Evolutionary conservation across 1,284 basidiomycete species (phyloP).

Genomic region (Athelia sp.): DNA sequence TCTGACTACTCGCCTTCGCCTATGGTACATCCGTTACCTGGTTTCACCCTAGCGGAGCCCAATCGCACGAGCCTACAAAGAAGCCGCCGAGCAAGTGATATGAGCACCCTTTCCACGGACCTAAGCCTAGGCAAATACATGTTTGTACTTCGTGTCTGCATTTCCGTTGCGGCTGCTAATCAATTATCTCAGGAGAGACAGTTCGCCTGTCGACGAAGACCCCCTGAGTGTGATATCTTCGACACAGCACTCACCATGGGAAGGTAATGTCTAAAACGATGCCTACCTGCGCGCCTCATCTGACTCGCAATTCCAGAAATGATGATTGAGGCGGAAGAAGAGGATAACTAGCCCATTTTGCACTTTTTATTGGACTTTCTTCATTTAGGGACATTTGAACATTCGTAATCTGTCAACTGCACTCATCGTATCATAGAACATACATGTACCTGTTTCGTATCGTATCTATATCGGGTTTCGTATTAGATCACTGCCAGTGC

Average conservation of each 20-base stretch:
- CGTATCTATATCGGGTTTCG: slow-evolving; percentile 1
- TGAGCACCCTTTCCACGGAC: slow-evolving; percentile 57
- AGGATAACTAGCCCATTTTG: slow-evolving; percentile 32
- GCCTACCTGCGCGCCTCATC: too few relatives aligned
- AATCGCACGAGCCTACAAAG: slow-evolving; percentile 44
- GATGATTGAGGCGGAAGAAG: slow-evolving; percentile 52
- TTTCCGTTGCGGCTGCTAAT: slow-evolving; percentile 5
- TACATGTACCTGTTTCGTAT: slow-evolving; percentile 15
- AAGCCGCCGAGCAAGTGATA: slow-evolving; percentile 49
- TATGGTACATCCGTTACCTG: slow-evolving; percentile 29
- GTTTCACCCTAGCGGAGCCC: slow-evolving; percentile 43
- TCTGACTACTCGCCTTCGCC: neutral
- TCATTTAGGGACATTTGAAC: neutral
- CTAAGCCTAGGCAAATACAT: slow-evolving; percentile 36
- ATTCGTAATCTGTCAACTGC: too few relatives aligned
- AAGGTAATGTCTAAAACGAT: slow-evolving; percentile 57
- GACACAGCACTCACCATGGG: slow-evolving; percentile 66
- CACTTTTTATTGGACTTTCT: slow-evolving; percentile 1
- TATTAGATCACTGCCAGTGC: neutral
- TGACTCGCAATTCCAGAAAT: slow-evolving; percentile 35
- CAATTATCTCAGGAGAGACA: slow-evolving; percentile 35
- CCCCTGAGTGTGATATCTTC: slow-evolving; percentile 49
- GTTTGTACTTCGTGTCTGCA: slow-evolving; percentile 29
- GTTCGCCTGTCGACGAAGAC: slow-evolving; percentile 41
- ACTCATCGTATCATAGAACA: slow-evolving; percentile 8